Conservation (phyloP, 352 stramenopile genomes). For the Phytophthora sansomeana region DNA sequence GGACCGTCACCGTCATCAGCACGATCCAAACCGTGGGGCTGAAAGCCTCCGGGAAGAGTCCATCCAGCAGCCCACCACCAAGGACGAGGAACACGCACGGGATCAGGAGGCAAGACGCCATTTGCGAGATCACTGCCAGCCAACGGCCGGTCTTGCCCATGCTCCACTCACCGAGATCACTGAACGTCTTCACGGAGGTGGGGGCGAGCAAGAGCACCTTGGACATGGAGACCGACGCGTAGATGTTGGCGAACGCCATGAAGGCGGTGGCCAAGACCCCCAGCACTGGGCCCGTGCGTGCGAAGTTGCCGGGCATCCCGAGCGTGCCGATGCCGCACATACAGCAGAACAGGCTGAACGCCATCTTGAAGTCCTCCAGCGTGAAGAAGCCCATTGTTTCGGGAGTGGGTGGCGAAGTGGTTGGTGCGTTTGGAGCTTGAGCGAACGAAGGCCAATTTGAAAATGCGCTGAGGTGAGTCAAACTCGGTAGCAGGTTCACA, state of each 20-base stretch:
- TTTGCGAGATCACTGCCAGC: conserved; percentile 53
- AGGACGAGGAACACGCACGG: conserved; percentile 36
- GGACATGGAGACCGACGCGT: conserved; percentile 56
- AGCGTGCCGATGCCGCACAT: conserved; percentile 69
- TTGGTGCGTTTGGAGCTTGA: conserved; percentile 23
- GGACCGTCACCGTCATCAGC: conserved; percentile 56
- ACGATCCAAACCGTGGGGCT: conserved; percentile 61
- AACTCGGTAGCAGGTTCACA: not conserved
- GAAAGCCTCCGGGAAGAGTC: conserved; percentile 59
- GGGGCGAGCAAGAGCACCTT: conserved; percentile 63
- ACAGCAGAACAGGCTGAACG: conserved; percentile 58
- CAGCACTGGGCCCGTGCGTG: conserved; percentile 50
- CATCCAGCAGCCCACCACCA: conserved; percentile 41
- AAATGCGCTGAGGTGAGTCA: conserved; percentile 17
- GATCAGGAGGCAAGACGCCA: conserved; percentile 56
- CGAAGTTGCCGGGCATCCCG: conserved; percentile 64
- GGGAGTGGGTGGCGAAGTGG: conserved; percentile 9
- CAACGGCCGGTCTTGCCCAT: conserved; percentile 60
- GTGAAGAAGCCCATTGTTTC: conserved; percentile 44
- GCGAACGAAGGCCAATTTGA: conserved; percentile 5
- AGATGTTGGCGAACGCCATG: conserved; percentile 73
- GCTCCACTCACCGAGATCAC: conserved; percentile 65
- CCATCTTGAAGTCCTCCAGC: conserved; percentile 50
- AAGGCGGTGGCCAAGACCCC: conserved; percentile 55
- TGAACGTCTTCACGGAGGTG: conserved; percentile 57